Evolutionary conservation across 2,329 filamentous ascomycete species (phyloP).

Genomic region (Scedosporium minutisporum): DNA sequence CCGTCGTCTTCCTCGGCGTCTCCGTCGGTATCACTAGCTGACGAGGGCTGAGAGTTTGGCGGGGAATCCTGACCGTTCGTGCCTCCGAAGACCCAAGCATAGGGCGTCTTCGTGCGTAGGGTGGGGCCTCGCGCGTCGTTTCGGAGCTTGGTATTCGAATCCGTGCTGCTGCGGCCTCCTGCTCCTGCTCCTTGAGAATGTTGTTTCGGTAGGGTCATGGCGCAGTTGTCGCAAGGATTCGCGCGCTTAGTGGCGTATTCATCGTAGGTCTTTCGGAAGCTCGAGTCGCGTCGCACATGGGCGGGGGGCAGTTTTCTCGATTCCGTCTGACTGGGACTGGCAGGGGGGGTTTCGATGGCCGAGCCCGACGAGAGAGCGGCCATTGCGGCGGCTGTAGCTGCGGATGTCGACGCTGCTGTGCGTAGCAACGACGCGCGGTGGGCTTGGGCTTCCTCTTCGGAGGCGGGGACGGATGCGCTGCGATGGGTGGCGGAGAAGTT

Average conservation of each 20-base stretch:
- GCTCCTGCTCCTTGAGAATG: conserved; percentile 12
- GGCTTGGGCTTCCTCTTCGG: conserved; percentile 33
- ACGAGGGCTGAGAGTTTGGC: conserved; percentile 40
- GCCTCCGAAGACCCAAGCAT: conserved; percentile 45
- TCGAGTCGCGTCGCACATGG: conserved; percentile 42
- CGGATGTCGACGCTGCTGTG: conserved; percentile 13
- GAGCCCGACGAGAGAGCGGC: conserved; percentile 25
- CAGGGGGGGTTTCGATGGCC: conserved; percentile 47
- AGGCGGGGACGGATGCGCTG: conserved; percentile 31
- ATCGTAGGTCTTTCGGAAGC: conserved; percentile 54
- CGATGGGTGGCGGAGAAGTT: conserved; percentile 28
- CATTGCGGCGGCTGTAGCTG: conserved; percentile 22
- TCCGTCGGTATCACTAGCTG: conserved; percentile 39
- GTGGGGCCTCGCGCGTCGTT: conserved; percentile 40
- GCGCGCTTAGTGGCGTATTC: conserved; percentile 55
- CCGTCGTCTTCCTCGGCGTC: conserved; percentile 30
- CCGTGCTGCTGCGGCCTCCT: conserved; percentile 8
- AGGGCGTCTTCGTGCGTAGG: conserved; percentile 50
- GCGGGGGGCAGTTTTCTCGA: conserved; percentile 22
- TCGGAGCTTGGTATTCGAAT: conserved; percentile 12
- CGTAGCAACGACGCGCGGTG: conserved; percentile 32
- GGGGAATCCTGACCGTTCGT: conserved; percentile 35
- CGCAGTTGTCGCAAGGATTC: conserved; percentile 59
- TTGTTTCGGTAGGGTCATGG: conserved; percentile 51
- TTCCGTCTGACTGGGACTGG: conserved; percentile 34